A percentile compares a stretch with the other conserved stretches of the same genome.
Evolutionary conservation across 2,329 filamentous ascomycete genomes (phyloP).

Genomic region (Phaeosphaeria sp.): DNA sequence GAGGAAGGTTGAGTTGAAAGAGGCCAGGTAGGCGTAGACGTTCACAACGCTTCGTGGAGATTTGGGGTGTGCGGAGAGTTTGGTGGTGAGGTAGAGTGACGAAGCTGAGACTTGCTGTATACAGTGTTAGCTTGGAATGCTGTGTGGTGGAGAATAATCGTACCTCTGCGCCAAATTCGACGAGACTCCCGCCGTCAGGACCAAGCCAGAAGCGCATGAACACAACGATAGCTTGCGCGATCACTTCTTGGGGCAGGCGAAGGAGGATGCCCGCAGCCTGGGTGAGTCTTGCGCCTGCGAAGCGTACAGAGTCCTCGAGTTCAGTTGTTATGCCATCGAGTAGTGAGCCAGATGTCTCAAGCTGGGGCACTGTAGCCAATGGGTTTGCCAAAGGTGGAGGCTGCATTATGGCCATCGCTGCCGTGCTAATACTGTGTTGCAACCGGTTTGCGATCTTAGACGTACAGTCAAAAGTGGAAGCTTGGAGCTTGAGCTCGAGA

Average conservation of each 20-base stretch:
- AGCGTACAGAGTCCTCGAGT: slow-evolving; percentile 75
- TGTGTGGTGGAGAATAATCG: slow-evolving; percentile 30
- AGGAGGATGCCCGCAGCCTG: slow-evolving; percentile 83
- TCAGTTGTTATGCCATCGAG: slow-evolving; percentile 67
- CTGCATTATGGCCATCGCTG: slow-evolving; percentile 27
- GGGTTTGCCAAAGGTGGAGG: slow-evolving; percentile 66
- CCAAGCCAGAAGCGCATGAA: slow-evolving; percentile 82
- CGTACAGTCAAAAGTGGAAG: background rate
- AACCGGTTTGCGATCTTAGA: background rate
- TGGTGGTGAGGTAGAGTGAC: slow-evolving; percentile 79
- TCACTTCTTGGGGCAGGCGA: slow-evolving; percentile 82
- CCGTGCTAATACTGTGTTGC: background rate
- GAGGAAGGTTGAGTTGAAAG: slow-evolving; percentile 65
- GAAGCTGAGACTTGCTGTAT: slow-evolving; percentile 80
- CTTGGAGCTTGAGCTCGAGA: background rate
- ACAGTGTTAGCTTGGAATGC: slow-evolving; percentile 14
- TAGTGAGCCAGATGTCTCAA: slow-evolving; percentile 64
- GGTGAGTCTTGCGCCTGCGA: slow-evolving; percentile 74
- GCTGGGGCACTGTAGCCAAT: slow-evolving; percentile 74
- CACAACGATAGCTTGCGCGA: slow-evolving; percentile 83
- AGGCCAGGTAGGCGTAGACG: slow-evolving; percentile 82
- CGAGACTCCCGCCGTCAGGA: slow-evolving; percentile 57
- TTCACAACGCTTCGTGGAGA: slow-evolving; percentile 82
- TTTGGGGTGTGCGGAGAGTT: slow-evolving; percentile 78
- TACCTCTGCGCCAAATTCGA: slow-evolving; percentile 65